These are phyloP conservation scores for Candida stauntonica DNA, from an alignment of 805 yeast species.

Conservation along the genomic window DNA sequence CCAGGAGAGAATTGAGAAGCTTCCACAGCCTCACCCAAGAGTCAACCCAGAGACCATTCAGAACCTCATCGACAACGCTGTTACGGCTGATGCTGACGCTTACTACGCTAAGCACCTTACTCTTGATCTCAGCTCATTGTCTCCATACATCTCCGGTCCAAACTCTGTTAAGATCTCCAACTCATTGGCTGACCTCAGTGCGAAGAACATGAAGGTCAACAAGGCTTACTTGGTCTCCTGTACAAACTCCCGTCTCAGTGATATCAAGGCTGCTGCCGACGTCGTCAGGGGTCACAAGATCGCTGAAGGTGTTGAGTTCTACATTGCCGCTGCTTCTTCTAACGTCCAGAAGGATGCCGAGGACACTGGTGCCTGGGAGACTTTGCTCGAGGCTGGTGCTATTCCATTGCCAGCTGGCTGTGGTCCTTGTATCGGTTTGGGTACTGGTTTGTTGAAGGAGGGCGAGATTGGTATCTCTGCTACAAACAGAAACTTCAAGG, in stretches of 20 bases:
- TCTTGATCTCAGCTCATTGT: conserved; percentile 72
- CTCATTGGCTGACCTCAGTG: conserved; percentile 69
- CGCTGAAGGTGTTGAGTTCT: conserved; percentile 88
- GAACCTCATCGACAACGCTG: conserved; percentile 40
- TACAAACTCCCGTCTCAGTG: conserved; percentile 91
- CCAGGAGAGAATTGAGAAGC: conserved; percentile 48
- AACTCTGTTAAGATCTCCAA: conserved; percentile 91
- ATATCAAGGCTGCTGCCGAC: conserved; percentile 90
- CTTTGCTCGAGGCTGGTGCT: conserved; percentile 87
- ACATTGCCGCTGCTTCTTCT: conserved; percentile 96
- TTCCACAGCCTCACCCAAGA: conserved; percentile 79
- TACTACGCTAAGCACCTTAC: conserved; percentile 82
- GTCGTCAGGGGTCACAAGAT: conserved; percentile 75
- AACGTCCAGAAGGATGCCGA: conserved; percentile 92
- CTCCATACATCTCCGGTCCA: conserved; percentile 94
- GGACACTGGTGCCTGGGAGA: conserved; percentile 87
- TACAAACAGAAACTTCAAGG: conserved; percentile 97
- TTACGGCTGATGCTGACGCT: conserved; percentile 68
- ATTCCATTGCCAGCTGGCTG: conserved; percentile 96
- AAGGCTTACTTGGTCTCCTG: conserved; percentile 98
- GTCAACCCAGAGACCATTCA: conserved; percentile 59
- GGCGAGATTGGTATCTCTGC: conserved; percentile 99
- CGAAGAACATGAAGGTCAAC: conserved; percentile 70
- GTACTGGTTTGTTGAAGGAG: conserved; percentile 86
- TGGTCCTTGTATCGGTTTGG: conserved; percentile 98